Base-by-base conservation (phyloP, 257 asterid genomes). In the Euphrasia confusa region DNA sequence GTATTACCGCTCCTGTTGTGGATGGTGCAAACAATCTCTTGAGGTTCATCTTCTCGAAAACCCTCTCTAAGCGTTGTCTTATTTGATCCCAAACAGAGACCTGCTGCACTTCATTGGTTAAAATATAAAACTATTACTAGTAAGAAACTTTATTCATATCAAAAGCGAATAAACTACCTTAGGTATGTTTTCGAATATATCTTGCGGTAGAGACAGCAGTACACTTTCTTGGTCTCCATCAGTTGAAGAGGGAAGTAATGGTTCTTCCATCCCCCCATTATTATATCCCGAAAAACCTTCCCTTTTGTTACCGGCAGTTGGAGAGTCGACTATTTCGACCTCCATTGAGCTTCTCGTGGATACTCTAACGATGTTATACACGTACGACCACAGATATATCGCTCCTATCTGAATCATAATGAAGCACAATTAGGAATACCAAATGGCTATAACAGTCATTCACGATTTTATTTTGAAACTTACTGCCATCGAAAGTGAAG, bases 401-500 rank as follows among this genome's bases (percentile, higher is more conserved):
- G 95, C 90, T 66, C 98, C 96, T n/a, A 84, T 72, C 96, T 90
- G 83, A 71, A 69, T 54, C 49, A 63, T 6, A 54, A 64, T 3
- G 8, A 8, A 37, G 42, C 42, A 8, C 42, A 37, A 9, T 37
- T 1, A 8, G 42, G 40, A 35, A n/a, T n/a, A n/a, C n/a, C n/a
- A n/a, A n/a, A n/a, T n/a, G n/a, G n/a, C n/a, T n/a, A n/a, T n/a
- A n/a, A n/a, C n/a, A n/a, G n/a, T n/a, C n/a, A n/a, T n/a, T 21
- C 24, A 7, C 42, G 10, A 37, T 37, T 37, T 37, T 37, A 37
- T 37, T 37, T 7, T 37, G 42, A 37, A 54, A 79, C 96, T 58
- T 83, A 88, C 98, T 39, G 95, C 96, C 98, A 91, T 82, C 17
- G 96, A 88, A 58, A 91, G 94, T 2, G 98, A 84, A 71, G 92